These are phyloP conservation scores for Calocera cornea DNA, from an alignment of 768 basidiomycete genomes.

Conservation along the genomic window DNA sequence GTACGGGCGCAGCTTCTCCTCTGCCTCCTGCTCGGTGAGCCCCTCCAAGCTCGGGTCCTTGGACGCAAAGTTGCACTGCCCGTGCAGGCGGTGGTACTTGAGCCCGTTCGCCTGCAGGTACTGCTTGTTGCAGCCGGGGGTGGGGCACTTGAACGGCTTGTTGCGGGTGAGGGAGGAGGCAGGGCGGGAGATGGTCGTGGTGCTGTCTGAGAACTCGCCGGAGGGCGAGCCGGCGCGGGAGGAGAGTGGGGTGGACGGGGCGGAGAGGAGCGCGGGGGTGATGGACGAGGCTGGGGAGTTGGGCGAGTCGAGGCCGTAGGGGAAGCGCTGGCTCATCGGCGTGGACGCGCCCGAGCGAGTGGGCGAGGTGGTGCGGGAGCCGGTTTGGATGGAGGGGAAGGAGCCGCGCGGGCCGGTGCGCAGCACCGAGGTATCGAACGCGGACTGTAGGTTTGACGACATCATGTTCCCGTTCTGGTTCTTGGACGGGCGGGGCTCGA, in stretches of 20 bases:
- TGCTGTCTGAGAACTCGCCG: constrained; percentile 10
- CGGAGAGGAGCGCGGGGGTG: not conserved
- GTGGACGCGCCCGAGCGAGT: not conserved
- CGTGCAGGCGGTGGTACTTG: constrained; percentile 89
- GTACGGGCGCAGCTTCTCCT: constrained; percentile 67
- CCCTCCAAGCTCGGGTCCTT: constrained; percentile 19
- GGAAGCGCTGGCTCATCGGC: constrained; percentile 2
- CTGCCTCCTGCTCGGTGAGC: constrained; percentile 59
- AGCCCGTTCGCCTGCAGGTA: constrained; percentile 94
- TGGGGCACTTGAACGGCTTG: constrained; percentile 85
- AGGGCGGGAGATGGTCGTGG: constrained; percentile 36
- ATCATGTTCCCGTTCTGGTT: not conserved
- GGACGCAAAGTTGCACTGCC: constrained; percentile 78
- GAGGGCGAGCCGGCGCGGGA: constrained; percentile 8
- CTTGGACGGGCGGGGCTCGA: constrained; percentile 29
- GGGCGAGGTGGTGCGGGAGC: not conserved
- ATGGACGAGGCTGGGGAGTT: constrained; percentile 37
- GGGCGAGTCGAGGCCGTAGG: constrained; percentile 26
- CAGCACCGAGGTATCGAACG: not conserved
- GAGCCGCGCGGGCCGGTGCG: not conserved
- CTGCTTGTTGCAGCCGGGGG: constrained; percentile 87
- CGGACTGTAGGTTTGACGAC: not conserved
- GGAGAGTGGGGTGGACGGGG: constrained; percentile 3
- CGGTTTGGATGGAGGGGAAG: not conserved
- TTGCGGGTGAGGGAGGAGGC: constrained; percentile 51